Evolutionary conservation across 208 protist species (phyloP).

Genomic region (Leishmania tropica): DNA sequence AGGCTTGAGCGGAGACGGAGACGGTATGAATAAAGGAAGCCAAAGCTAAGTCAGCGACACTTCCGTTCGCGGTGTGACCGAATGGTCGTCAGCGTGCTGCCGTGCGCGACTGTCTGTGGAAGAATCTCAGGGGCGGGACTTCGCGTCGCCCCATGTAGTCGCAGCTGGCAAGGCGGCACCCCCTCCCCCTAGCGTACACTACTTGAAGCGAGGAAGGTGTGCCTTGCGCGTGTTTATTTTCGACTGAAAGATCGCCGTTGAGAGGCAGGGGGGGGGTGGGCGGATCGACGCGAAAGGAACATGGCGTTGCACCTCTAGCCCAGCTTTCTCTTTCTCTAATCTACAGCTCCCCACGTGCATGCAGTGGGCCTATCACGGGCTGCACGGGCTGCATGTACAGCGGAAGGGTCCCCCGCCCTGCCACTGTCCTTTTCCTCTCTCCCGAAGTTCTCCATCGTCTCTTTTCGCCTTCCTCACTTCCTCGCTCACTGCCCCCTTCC

Average conservation of each 20-base stretch:
- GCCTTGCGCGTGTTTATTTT: not conserved
- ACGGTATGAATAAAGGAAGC: too few relatives aligned
- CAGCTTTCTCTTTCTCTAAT: not conserved
- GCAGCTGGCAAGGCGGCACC: not conserved
- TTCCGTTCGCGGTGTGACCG: not conserved
- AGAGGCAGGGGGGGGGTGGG: not conserved
- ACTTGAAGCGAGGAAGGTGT: not conserved
- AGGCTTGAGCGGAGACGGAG: not conserved
- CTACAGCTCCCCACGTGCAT: not conserved
- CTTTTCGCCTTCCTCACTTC: not conserved
- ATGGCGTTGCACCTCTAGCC: not conserved
- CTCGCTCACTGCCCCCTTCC: not conserved
- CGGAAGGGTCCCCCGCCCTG: not conserved
- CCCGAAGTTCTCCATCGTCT: not conserved
- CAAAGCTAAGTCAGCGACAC: not conserved
- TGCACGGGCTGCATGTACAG: not conserved
- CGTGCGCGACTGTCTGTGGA: not conserved
- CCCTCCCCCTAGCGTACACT: not conserved
- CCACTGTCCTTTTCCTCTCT: not conserved
- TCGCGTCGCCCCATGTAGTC: not conserved
- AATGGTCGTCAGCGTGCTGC: not conserved
- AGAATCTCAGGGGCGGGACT: not conserved
- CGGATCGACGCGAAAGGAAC: not conserved
- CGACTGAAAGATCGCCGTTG: not conserved
- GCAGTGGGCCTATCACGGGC: not conserved